Base-by-base conservation (phyloP, 2,329 filamentous ascomycete species). In the Phialophora chinensis region DNA sequence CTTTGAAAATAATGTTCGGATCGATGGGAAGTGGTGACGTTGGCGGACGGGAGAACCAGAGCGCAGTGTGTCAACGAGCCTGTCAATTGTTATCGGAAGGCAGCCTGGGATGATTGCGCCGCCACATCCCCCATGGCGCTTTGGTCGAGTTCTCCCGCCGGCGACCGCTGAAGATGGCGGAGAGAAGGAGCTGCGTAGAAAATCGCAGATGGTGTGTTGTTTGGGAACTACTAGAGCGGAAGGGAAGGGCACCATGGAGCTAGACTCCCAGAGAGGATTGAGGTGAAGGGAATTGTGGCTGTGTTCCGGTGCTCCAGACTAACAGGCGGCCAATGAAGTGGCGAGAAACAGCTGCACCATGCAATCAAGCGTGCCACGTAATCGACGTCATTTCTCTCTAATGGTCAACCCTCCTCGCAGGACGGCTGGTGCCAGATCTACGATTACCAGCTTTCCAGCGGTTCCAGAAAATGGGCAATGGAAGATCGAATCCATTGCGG, bases 101-200 rank as follows among this genome's bases (percentile, higher is more conserved):
- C 54, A 63, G 53, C 63, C 35, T 42, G 63, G 23, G 54, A 57
- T 42, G 57, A 33, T 49, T 55, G 35, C 23, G 55, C 60, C 44
- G 67, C 66, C 44, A 66, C 61, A 20, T 17, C 29, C 60, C 56
- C 66, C 29, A 69, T 69, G 59, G 67, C 65, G 60, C 55, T 56
- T 35, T 17, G 14, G 31, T 55, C 25, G 52, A 56, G 38, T 35
- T 56, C 27, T 44, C 60, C 38, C 29, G 33, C 31, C 35, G 23
- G 14, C n/a, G 8, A 38, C 10, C 42, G 50, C 23, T 49, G 25
- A 52, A 31, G 55, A 58, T 42, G 42, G 33, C 31, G 52, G 31
- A 25, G 60, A 27, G 35, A 54, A 33, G 52, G 44, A 60, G 57
- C 23, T 52, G 57, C 6, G n/a, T 33, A 35, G 57, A n/a, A 33